Evolutionary conservation across 768 basidiomycete genomes (phyloP), one percentile per base, ranked within the genome.

Genomic region (Termitomyces sp.): DNA sequence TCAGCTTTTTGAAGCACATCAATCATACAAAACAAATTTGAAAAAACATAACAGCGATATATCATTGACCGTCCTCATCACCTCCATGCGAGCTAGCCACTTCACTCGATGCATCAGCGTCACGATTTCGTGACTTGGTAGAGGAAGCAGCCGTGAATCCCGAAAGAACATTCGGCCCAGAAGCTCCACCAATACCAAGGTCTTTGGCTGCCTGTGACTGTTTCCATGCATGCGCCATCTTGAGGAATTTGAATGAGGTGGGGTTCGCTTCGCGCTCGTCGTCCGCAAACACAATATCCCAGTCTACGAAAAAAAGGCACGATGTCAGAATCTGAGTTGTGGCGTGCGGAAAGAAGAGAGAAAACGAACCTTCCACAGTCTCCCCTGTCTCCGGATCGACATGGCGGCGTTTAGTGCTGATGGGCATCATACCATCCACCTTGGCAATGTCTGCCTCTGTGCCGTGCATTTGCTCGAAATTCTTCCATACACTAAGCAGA

Each of bases 201-300:
- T 42, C 76, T 63, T 75, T 76, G 4, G 72, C 77, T 5, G 74
- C 75, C 53, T 83, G 79, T 1, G 82, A 65, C 54, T 73, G 77
- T 64, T 87, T 88, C 95, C 95, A 98, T 0, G 87, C 88, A 67
- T 95, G 94, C 0, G 96, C 96, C 80, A 90, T 92, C 69, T 95
- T 89, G 68, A 98, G 76, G 79, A 98, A 94, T 67, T 94, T 96
- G 87, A 94, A 96, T 0, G 92, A 84, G 0, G 92, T 87, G 0
- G 95, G 92, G 66, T 97, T 96, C 46, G 88, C 84, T 66, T 96
- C 95, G 53, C 88, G 82, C 67, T 97, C 94, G 79, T 98, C 96
- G 76, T 98, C 96, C 27, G 94, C 87, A 71, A 98, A 98, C 22
- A 95, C 87, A 66, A 95, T 84, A 67, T 96, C 95, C 87, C 90